A percentile compares a stretch with the other conserved stretches of the same genome.
These are phyloP conservation scores for Piedraia hortae DNA, from an alignment of 2,329 filamentous ascomycete genomes.

Conservation along the genomic window DNA sequence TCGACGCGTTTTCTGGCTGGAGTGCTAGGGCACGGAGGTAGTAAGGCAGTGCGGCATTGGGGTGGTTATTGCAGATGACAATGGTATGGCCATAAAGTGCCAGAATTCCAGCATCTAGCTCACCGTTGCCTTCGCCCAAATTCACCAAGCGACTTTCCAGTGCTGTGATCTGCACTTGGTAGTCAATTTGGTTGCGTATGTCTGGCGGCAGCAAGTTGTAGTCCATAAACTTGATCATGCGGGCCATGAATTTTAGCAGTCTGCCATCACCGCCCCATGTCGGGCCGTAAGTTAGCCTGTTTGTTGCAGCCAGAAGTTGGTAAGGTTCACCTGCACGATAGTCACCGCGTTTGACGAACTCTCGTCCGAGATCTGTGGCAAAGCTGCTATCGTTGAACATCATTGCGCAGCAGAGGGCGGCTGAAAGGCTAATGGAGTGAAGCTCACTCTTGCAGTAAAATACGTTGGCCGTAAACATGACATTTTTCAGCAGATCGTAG, in stretches of 20 bases:
- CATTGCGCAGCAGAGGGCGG: slow-evolving; percentile 39
- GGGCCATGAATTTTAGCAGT: slow-evolving; percentile 69
- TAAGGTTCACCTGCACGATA: slow-evolving; percentile 52
- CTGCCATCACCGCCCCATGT: slow-evolving; percentile 32
- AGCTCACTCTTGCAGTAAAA: slow-evolving; percentile 32
- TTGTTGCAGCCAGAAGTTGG: slow-evolving; percentile 55
- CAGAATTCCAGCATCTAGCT: slow-evolving; percentile 54
- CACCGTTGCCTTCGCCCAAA: slow-evolving; percentile 14
- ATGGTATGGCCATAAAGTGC: slow-evolving; percentile 68
- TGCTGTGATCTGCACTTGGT: slow-evolving; percentile 15
- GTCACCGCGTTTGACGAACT: slow-evolving; percentile 54
- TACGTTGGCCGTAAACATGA: slow-evolving; percentile 47
- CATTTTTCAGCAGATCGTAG: slow-evolving; percentile 55
- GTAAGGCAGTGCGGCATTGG: slow-evolving; percentile 49
- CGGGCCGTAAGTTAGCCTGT: slow-evolving; percentile 51
- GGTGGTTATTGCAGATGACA: slow-evolving; percentile 1
- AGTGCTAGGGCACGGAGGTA: slow-evolving; percentile 41
- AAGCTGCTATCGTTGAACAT: slow-evolving; percentile 52
- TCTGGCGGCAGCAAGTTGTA: slow-evolving; percentile 30
- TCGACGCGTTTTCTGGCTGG: slow-evolving; percentile 45
- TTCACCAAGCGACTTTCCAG: slow-evolving; percentile 10
- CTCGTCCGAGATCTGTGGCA: slow-evolving; percentile 45
- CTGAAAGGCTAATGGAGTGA: slow-evolving; percentile 8
- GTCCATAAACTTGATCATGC: slow-evolving; percentile 79
- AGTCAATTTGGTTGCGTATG: slow-evolving; percentile 18